Percentiles rank a stretch among this genome's conserved stretches.
These are phyloP conservation scores for Stachybotrys chartarum DNA, from an alignment of 2,329 filamentous ascomycete genomes.

Conservation along the genomic window DNA sequence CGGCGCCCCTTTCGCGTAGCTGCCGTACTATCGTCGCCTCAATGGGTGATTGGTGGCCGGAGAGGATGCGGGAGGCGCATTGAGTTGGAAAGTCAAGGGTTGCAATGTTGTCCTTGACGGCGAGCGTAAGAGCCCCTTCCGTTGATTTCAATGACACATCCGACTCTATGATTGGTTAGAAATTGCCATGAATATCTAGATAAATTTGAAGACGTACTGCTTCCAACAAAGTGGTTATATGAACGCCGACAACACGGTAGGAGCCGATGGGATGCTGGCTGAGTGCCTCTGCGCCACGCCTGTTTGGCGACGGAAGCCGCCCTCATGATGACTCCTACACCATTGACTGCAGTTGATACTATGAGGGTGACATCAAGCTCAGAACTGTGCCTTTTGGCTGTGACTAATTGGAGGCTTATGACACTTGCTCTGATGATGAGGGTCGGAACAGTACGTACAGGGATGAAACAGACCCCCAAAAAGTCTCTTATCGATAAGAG, in stretches of 20 bases:
- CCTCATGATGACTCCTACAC: slow-evolving; percentile 19
- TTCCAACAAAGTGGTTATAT: slow-evolving; percentile 29
- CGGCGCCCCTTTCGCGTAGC: slow-evolving; percentile 55
- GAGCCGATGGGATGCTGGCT: not conserved
- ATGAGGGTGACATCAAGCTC: not conserved
- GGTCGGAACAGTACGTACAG: no score
- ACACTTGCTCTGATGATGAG: no score
- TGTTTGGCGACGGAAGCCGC: slow-evolving; percentile 13
- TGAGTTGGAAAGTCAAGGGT: slow-evolving; percentile 63
- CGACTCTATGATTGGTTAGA: slow-evolving; percentile 5
- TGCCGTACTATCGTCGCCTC: slow-evolving; percentile 73
- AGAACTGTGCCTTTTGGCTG: not conserved
- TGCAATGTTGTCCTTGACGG: slow-evolving; percentile 74
- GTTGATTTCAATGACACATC: not conserved
- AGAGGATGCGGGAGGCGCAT: slow-evolving; percentile 71
- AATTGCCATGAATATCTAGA: not conserved
- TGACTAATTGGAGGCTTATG: no score
- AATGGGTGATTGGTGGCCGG: slow-evolving; percentile 66
- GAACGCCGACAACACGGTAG: slow-evolving; percentile 11
- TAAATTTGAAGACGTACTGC: slow-evolving; percentile 13
- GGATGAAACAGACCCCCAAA: no score
- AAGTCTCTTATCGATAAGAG: no score
- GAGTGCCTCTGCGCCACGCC: not conserved
- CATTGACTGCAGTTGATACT: slow-evolving; percentile 9
- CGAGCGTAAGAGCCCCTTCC: slow-evolving; percentile 34